Percentiles rank a stretch among this genome's conserved stretches.
phyloP scores from a whole-genome alignment of 1,139 yeast species.

The Sugiyamaella paludigena region DNA sequence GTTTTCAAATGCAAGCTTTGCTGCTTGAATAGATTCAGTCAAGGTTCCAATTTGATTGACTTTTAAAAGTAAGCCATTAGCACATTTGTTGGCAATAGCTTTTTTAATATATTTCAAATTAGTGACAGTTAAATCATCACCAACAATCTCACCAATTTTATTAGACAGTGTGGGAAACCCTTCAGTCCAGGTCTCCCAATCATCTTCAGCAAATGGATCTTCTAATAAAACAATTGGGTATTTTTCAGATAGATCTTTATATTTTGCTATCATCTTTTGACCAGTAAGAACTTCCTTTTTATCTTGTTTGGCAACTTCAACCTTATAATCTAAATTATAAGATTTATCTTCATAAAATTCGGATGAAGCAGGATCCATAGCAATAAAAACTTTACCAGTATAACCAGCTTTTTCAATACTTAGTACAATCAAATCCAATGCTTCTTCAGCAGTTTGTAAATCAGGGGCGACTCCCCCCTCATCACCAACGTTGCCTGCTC shows the following conservation, averaged over 20 bases:
- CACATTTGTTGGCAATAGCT: slow-evolving; percentile 93
- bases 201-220: slow-evolving; percentile 98
- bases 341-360: slow-evolving; percentile 94
- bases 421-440: slow-evolving; percentile 82
- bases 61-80: slow-evolving; percentile 89
- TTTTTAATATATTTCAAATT: slow-evolving; percentile 90
- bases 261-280: slow-evolving; percentile 77
- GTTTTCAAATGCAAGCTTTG: slow-evolving; percentile 77
- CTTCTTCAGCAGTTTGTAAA: slow-evolving; percentile 89
- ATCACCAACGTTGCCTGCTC: slow-evolving; percentile 99
- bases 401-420: slow-evolving; percentile 92
- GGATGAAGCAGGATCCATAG: slow-evolving; percentile 93
- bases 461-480: slow-evolving; percentile 99
- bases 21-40: slow-evolving; percentile 83
- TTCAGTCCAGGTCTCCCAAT: slow-evolving; percentile 96
- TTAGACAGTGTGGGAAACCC: slow-evolving; percentile 64
- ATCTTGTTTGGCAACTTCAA: slow-evolving; percentile 75
- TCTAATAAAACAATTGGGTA: slow-evolving; percentile 97
- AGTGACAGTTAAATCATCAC: slow-evolving; percentile 97
- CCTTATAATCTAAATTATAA: slow-evolving; percentile 97
- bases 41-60: slow-evolving; percentile 85
- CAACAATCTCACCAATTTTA: slow-evolving; percentile 75
- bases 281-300: slow-evolving; percentile 85
- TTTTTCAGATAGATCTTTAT: slow-evolving; percentile 70
- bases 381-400: slow-evolving; percentile 85